phyloP scores from a whole-genome alignment of 305 asterid genomes.

The Fraxinus floribunda region DNA sequence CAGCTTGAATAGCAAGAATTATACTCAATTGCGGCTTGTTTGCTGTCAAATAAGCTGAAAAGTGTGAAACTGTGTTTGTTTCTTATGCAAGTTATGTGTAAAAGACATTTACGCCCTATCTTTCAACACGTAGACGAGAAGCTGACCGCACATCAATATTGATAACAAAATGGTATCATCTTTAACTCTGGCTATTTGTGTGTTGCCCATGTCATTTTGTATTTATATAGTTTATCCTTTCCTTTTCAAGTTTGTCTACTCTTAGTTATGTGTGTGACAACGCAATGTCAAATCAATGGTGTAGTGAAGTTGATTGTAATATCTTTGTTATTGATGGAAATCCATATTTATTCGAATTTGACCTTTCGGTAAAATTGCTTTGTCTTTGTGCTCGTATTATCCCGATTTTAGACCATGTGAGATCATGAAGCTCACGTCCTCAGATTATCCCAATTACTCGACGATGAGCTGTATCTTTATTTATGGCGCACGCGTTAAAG shows the following conservation, averaged over 20 bases:
- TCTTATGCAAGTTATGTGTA: constrained; percentile 10
- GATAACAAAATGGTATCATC: neutral
- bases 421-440: neutral
- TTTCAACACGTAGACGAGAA: neutral
- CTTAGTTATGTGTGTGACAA: neutral
- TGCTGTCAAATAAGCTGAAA: constrained; percentile 16
- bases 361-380: neutral
- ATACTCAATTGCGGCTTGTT: neutral
- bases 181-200: constrained; percentile 13
- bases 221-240: neutral
- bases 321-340: neutral
- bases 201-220: constrained; percentile 1
- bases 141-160: neutral
- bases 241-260: neutral
- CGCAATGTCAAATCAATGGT: neutral
- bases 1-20: neutral
- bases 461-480: neutral
- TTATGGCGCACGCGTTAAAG: neutral
- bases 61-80: constrained; percentile 6
- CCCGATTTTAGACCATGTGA: neutral
- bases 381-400: neutral
- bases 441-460: neutral
- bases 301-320: neutral
- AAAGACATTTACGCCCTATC: neutral
- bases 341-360: neutral